Conservation (phyloP, 225 moss, liverwort and hornwort genomes). For the Polytrichum formosum region DNA sequence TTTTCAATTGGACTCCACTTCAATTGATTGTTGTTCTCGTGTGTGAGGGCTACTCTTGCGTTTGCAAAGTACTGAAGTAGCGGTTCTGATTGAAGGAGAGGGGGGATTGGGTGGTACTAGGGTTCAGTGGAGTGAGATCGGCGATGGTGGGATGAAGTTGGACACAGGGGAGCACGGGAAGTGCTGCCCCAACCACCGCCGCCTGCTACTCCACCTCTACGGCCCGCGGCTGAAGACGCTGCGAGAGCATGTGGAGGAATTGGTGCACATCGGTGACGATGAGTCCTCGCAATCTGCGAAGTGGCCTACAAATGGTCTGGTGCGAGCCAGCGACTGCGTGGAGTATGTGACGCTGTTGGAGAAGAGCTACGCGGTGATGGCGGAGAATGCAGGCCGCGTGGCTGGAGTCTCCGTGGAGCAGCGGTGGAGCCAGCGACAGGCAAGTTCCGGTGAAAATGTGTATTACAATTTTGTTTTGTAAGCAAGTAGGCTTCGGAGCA, state of each 20-base stretch:
- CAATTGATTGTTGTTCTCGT: no score
- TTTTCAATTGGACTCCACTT: no score
- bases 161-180: no score
- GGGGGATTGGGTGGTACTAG: no score
- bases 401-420: conserved; percentile 49
- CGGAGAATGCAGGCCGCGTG: conserved; percentile 45
- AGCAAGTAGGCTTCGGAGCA: neutral
- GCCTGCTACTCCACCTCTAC: conserved; percentile 35
- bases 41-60: no score
- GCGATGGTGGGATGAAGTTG: no score
- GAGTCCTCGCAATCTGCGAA: conserved; percentile 3
- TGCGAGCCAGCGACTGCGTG: conserved; percentile 52
- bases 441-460: conserved; percentile 10
- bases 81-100: no score
- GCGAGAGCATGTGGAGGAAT: conserved; percentile 30
- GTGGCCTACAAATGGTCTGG: conserved; percentile 25
- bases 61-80: no score
- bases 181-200: conserved; percentile 41
- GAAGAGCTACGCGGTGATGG: conserved; percentile 65
- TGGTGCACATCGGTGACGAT: conserved; percentile 16
- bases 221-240: conserved; percentile 37
- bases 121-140: no score
- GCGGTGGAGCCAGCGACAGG: conserved; percentile 94
- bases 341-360: conserved; percentile 59
- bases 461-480: no score